phyloP scores from a whole-genome alignment of 805 yeast genomes.

The Saccharomycopsis sp. region DNA sequence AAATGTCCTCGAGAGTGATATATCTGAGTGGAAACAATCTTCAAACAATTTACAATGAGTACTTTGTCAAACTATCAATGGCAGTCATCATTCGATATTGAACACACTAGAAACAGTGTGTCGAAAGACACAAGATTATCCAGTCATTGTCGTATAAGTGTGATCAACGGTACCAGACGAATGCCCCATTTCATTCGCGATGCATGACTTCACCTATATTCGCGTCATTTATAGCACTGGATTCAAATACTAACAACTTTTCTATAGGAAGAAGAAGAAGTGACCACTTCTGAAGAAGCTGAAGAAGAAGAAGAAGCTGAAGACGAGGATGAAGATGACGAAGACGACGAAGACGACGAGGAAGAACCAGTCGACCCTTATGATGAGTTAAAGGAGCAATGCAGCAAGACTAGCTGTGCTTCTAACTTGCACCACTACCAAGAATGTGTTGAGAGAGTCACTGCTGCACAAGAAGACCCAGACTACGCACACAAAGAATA shows the following conservation, averaged over 20 bases:
- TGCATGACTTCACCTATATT: too few species aligned
- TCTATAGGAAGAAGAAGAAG: constrained; percentile 27
- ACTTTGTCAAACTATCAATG: too few species aligned
- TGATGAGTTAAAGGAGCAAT: constrained; percentile 60
- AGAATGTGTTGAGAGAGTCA: constrained; percentile 93
- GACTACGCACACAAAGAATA: constrained; percentile 71
- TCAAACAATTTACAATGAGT: too few species aligned
- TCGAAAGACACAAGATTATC: too few species aligned
- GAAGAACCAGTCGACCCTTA: constrained; percentile 64
- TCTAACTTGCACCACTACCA: constrained; percentile 81
- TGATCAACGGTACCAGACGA: too few species aligned
- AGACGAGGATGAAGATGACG: constrained; percentile 41
- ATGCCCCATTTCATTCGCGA: too few species aligned
- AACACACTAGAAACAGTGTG: too few species aligned
- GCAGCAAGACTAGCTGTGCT: constrained; percentile 61
- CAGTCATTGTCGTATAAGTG: too few species aligned
- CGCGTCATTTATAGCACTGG: too few species aligned
- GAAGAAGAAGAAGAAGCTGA: constrained; percentile 31
- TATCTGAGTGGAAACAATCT: too few species aligned
- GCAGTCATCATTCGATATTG: too few species aligned
- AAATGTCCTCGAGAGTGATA: too few species aligned
- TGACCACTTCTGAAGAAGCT: constrained; percentile 21
- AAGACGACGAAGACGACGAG: constrained; percentile 61
- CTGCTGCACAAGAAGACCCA: constrained; percentile 76
- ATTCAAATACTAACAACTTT: background rate